Conservation (phyloP, 129 eudicot genomes). For the Centrapalus pauciflorus region DNA sequence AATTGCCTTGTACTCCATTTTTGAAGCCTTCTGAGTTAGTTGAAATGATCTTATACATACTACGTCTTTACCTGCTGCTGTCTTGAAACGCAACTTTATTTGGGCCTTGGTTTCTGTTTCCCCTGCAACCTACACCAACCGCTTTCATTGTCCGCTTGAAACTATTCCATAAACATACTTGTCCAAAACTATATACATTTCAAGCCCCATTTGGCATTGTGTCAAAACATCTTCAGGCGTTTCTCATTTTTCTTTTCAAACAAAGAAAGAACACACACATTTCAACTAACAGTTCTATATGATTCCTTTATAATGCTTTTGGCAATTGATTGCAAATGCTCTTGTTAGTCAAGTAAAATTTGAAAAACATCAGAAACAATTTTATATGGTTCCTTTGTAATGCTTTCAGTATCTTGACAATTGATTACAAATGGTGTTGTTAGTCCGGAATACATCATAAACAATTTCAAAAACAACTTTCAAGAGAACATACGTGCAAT, state of each 20-base stretch:
- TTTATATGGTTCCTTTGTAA: neutral
- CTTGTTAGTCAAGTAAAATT: constrained; percentile 3
- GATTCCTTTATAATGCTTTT: neutral
- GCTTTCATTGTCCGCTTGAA: neutral
- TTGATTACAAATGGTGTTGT: neutral
- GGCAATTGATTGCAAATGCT: neutral
- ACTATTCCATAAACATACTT: constrained; percentile 1
- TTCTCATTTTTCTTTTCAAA: constrained; percentile 4
- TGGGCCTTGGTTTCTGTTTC: constrained; percentile 98
- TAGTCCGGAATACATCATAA: neutral
- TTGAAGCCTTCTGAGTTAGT: constrained; percentile 82
- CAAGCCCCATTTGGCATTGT: neutral
- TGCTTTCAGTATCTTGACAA: neutral
- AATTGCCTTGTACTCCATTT: constrained; percentile 94
- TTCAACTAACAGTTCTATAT: neutral
- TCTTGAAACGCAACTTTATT: constrained; percentile 84
- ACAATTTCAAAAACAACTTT: constrained; percentile 1
- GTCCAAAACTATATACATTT: neutral
- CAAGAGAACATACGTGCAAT: neutral
- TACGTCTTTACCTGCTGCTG: constrained; percentile 93
- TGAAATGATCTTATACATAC: constrained; percentile 97
- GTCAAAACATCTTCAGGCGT: neutral
- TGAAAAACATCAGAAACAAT: neutral
- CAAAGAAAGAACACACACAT: constrained; percentile 4
- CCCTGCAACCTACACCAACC: constrained; percentile 78